phyloP scores from a whole-genome alignment of 1,139 yeast species.

The Sugiyamaella novakii region DNA sequence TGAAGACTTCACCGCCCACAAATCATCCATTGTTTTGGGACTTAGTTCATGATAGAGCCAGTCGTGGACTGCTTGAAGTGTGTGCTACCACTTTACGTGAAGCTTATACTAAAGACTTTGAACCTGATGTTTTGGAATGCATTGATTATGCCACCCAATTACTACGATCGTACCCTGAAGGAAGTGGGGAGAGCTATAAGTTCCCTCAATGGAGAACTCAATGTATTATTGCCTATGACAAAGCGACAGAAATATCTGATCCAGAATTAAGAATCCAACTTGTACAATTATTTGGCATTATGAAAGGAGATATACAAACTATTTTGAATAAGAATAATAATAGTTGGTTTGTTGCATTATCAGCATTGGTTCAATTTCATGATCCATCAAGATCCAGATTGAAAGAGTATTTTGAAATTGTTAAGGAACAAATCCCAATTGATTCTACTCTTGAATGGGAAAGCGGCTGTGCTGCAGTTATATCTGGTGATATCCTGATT shows the following conservation, averaged over 20 bases:
- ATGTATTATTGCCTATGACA: slow-evolving; percentile 23
- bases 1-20: slow-evolving; percentile 50
- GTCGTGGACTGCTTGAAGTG: slow-evolving; percentile 69
- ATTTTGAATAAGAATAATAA: slow-evolving; percentile 50
- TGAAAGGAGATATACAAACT: slow-evolving; percentile 56
- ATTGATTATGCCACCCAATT: slow-evolving; percentile 29
- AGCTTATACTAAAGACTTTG: slow-evolving; percentile 19
- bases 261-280: slow-evolving; percentile 26
- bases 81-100: slow-evolving; percentile 28
- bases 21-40: slow-evolving; percentile 66
- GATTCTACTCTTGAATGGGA: slow-evolving; percentile 56
- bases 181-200: slow-evolving; percentile 20
- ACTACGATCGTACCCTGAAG: slow-evolving; percentile 29
- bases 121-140: slow-evolving; percentile 26
- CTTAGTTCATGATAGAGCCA: slow-evolving; percentile 56
- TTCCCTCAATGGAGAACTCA: slow-evolving; percentile 35
- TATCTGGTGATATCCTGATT: slow-evolving; percentile 59
- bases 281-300: slow-evolving; percentile 26
- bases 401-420: slow-evolving; percentile 46
- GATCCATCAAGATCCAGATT: slow-evolving; percentile 55
- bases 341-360: slow-evolving; percentile 14
- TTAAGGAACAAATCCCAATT: slow-evolving; percentile 43
- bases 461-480: slow-evolving; percentile 59
- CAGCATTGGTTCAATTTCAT: slow-evolving; percentile 55
- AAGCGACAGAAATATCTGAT: slow-evolving; percentile 24